A percentile compares a stretch with the other conserved stretches of the same genome.
Conservation (phyloP, 805 yeast species). For the Kodamaea sagamina region DNA sequence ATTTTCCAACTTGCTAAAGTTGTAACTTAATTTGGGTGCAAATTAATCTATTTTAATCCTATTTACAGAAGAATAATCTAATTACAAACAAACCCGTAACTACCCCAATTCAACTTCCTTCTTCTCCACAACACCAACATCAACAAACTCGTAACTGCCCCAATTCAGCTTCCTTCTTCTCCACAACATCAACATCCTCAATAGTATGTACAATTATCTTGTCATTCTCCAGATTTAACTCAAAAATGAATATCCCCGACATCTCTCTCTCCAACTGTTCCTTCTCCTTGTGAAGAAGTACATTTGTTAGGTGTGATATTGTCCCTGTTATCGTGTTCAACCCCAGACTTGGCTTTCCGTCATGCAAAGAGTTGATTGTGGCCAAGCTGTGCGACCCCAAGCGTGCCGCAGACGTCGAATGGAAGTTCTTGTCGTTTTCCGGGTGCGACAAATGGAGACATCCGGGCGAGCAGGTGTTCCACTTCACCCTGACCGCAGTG, state of each 20-base stretch:
- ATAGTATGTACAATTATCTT: slow-evolving; percentile 62
- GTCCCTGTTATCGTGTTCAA: not conserved
- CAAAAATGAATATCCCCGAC: slow-evolving; percentile 65
- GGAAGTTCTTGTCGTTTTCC: slow-evolving; percentile 16
- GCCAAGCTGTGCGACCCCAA: slow-evolving; percentile 16
- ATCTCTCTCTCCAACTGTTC: slow-evolving; percentile 40
- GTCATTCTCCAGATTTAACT: slow-evolving; percentile 57
- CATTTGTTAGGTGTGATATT: not conserved
- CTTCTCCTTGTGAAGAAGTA: slow-evolving; percentile 12
- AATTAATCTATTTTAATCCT: too few relatives aligned
- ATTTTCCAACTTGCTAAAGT: too few relatives aligned
- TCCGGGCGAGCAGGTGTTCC: slow-evolving; percentile 58
- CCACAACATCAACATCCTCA: slow-evolving; percentile 64
- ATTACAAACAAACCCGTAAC: too few relatives aligned
- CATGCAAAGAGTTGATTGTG: slow-evolving; percentile 7
- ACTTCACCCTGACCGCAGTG: slow-evolving; percentile 54
- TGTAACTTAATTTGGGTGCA: too few relatives aligned
- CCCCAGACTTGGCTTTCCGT: slow-evolving; percentile 2
- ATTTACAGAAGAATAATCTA: too few relatives aligned
- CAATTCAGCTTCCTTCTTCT: slow-evolving; percentile 35
- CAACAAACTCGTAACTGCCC: slow-evolving; percentile 33
- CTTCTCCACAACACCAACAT: too few relatives aligned
- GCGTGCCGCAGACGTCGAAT: slow-evolving; percentile 40
- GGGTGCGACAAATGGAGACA: slow-evolving; percentile 45
- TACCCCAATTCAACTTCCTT: too few relatives aligned